phyloP scores from a whole-genome alignment of 2,329 filamentous ascomycete genomes.

The Fusarium hainanense region DNA sequence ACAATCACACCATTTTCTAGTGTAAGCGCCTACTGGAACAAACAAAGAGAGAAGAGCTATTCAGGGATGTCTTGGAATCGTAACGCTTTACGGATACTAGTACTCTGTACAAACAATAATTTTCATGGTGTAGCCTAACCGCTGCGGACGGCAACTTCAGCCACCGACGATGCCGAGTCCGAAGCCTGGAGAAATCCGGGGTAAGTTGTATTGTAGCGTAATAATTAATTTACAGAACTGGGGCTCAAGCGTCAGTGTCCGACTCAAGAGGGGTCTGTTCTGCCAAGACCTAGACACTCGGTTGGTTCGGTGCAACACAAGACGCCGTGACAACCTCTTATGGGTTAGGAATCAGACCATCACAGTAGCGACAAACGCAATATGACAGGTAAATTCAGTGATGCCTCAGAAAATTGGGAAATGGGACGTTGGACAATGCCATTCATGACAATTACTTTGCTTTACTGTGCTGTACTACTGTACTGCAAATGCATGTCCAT shows the following conservation, averaged over 20 bases:
- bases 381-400: constrained; percentile 30
- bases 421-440: constrained; percentile 12
- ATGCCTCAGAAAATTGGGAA: constrained; percentile 1
- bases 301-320: constrained; percentile 22
- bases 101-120: neutral
- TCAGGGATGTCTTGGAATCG: neutral
- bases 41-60: constrained; percentile 2
- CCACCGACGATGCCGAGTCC: constrained; percentile 24
- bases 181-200: constrained; percentile 34
- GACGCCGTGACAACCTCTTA: constrained; percentile 16
- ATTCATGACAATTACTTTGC: neutral
- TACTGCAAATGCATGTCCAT: neutral
- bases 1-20: constrained; percentile 10
- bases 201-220: constrained; percentile 7
- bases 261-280: neutral
- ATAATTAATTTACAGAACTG: constrained; percentile 4
- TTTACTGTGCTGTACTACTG: neutral
- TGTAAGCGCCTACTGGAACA: constrained; percentile 9
- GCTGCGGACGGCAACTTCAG: neutral
- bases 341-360: constrained; percentile 11
- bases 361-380: neutral
- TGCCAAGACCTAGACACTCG: constrained; percentile 2
- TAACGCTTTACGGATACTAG: neutral
- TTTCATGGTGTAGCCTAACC: constrained; percentile 20
- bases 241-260: neutral